These are phyloP conservation scores for Trametes versicolor DNA, from an alignment of 1,284 basidiomycete genomes.

Conservation along the genomic window DNA sequence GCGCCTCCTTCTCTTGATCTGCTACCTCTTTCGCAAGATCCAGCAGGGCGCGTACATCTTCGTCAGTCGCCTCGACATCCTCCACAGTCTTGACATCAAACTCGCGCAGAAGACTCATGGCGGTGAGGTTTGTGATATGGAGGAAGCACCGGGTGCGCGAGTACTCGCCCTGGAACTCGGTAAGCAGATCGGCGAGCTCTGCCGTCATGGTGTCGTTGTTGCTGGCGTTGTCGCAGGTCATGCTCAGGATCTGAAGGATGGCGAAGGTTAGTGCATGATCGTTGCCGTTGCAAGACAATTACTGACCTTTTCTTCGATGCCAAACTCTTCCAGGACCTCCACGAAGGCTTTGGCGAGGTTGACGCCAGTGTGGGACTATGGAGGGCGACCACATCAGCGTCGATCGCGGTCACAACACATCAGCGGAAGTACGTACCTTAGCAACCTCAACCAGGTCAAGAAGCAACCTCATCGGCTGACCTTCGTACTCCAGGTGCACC, in stretches of 20 bases:
- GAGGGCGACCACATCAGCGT: background rate
- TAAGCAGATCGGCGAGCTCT: constrained; percentile 36
- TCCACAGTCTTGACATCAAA: constrained; percentile 26
- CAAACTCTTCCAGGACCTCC: constrained; percentile 40
- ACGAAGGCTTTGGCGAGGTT: constrained; percentile 42
- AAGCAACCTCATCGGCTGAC: constrained; percentile 29
- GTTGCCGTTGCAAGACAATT: constrained; percentile 29
- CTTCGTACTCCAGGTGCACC: constrained; percentile 17
- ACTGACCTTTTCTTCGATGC: constrained; percentile 51
- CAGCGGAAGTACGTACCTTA: constrained; percentile 26
- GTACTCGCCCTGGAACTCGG: background rate
- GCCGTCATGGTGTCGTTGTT: constrained; percentile 47
- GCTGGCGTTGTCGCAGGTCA: constrained; percentile 41
- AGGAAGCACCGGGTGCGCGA: constrained; percentile 45
- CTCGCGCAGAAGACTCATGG: constrained; percentile 32
- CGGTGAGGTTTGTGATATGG: constrained; percentile 47
- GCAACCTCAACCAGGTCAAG: constrained; percentile 43
- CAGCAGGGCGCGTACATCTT: constrained; percentile 8
- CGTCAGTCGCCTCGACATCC: background rate
- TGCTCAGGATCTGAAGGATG: constrained; percentile 1
- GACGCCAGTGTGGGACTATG: constrained; percentile 37
- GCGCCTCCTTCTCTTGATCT: background rate
- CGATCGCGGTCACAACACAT: background rate
- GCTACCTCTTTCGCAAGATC: constrained; percentile 9
- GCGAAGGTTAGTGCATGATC: background rate